Conservation (phyloP, 345 rosid species). For the Lepidium didymum region DNA sequence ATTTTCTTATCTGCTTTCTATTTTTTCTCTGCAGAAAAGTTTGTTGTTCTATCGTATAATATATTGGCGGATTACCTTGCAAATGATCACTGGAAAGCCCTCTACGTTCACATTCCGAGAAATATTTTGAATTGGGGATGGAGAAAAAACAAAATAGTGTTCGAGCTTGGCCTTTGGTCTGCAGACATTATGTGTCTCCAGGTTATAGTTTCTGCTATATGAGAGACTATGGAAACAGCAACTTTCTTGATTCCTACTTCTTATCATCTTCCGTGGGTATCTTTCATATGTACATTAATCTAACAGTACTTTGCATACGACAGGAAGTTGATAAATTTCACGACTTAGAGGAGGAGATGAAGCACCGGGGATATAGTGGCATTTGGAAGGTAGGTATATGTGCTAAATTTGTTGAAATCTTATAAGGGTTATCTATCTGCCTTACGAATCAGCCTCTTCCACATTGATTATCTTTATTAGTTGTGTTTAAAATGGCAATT, state of each 20-base stretch:
- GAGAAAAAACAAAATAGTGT: slow-evolving; percentile 63
- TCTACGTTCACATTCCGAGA: slow-evolving; percentile 77
- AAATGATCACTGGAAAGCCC: slow-evolving; percentile 55
- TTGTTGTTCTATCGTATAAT: slow-evolving; percentile 75
- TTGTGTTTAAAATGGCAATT: neutral
- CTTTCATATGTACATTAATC: neutral
- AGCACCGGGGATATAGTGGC: slow-evolving; percentile 58
- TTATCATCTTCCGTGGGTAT: neutral
- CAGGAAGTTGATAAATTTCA: slow-evolving; percentile 94
- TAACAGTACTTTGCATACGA: neutral
- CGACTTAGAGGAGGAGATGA: slow-evolving; percentile 68
- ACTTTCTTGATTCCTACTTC: neutral
- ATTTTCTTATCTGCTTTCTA: neutral
- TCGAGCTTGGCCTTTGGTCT: slow-evolving; percentile 88
- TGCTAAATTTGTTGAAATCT: neutral
- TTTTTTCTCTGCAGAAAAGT: slow-evolving; percentile 48
- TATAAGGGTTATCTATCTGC: neutral
- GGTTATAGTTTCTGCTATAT: slow-evolving; percentile 33
- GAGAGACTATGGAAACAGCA: neutral
- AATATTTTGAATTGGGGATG: slow-evolving; percentile 74
- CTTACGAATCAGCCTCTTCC: neutral
- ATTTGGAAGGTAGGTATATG: slow-evolving; percentile 70
- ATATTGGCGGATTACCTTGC: slow-evolving; percentile 94
- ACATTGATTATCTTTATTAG: neutral
- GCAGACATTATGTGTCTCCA: slow-evolving; percentile 96